phyloP scores from a whole-genome alignment of 352 stramenopile species.

The Phytophthora cajani region DNA sequence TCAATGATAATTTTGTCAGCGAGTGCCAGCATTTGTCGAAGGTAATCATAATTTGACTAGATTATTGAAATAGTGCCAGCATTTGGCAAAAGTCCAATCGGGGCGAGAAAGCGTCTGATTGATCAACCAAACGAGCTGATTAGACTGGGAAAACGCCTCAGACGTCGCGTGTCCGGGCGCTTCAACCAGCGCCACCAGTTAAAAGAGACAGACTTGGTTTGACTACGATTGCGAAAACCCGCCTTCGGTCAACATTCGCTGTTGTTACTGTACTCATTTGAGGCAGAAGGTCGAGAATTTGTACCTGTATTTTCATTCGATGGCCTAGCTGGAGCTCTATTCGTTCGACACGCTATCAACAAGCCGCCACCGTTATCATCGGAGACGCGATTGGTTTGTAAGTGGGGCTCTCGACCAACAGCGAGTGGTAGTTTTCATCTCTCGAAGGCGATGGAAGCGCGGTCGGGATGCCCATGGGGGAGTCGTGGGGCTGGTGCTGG shows the following conservation, averaged over 20 bases:
- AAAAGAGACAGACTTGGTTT: not conserved
- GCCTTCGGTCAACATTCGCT: not conserved
- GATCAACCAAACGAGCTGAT: slow-evolving; percentile 31
- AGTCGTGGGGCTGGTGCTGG: not conserved
- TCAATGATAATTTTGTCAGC: no score
- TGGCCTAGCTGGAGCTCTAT: no score
- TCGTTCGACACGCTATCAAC: not conserved
- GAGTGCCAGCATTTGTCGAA: no score
- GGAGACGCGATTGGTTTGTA: not conserved
- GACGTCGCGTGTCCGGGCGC: not conserved
- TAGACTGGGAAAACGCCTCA: slow-evolving; percentile 7
- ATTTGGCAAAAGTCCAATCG: no score
- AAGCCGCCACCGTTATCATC: not conserved
- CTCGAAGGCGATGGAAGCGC: not conserved
- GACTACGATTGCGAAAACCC: not conserved
- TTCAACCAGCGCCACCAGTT: slow-evolving; percentile 7
- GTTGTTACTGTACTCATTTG: not conserved
- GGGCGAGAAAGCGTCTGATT: slow-evolving; percentile 10
- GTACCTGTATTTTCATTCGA: no score
- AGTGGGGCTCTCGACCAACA: slow-evolving; percentile 6
- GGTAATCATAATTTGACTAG: no score
- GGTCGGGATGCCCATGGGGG: not conserved
- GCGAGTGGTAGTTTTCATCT: slow-evolving; percentile 4
- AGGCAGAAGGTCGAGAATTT: no score
- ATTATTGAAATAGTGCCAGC: no score